A percentile compares a stretch with the other conserved stretches of the same genome.
phyloP scores from a whole-genome alignment of 371 early-diverging fungal genomes.

The Thermomucor indicae-seudaticae region DNA sequence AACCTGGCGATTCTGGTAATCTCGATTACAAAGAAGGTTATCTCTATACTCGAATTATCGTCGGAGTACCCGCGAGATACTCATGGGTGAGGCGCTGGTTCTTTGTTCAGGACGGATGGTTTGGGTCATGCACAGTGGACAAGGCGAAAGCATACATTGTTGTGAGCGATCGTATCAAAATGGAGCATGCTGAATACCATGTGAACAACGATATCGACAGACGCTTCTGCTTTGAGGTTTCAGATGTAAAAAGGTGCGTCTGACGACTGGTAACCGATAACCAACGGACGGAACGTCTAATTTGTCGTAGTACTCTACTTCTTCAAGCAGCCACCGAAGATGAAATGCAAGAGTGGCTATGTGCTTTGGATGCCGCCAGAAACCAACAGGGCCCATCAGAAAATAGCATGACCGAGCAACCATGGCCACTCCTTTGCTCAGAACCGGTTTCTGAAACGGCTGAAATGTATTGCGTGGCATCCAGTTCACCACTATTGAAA shows the following conservation, averaged over 20 bases:
- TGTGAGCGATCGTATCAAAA: constrained; percentile 42
- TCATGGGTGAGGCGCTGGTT: constrained; percentile 56
- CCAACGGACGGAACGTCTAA: too few relatives aligned
- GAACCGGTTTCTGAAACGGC: too few relatives aligned
- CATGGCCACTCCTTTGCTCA: constrained; percentile 11
- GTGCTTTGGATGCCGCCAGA: constrained; percentile 45
- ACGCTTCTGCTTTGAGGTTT: constrained; percentile 67
- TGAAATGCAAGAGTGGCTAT: constrained; percentile 65
- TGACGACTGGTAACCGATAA: too few relatives aligned
- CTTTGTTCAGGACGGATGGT: constrained; percentile 52
- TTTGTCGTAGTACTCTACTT: constrained; percentile 25
- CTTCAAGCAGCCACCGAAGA: constrained; percentile 68
- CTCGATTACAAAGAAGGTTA: constrained; percentile 29
- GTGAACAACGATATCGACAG: constrained; percentile 55
- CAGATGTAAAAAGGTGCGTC: background rate
- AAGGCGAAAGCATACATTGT: constrained; percentile 54
- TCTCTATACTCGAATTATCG: constrained; percentile 16
- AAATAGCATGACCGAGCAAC: background rate
- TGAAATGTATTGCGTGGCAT: background rate
- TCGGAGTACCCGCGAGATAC: constrained; percentile 27
- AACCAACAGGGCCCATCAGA: constrained; percentile 26
- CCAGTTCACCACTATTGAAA: background rate
- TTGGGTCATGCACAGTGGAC: constrained; percentile 45
- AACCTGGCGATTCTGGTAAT: background rate
- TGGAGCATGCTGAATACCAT: constrained; percentile 45